A percentile compares a stretch with the other conserved stretches of the same genome.
phyloP scores from a whole-genome alignment of 169 alveolate species.

The Eimeria brunetti region DNA sequence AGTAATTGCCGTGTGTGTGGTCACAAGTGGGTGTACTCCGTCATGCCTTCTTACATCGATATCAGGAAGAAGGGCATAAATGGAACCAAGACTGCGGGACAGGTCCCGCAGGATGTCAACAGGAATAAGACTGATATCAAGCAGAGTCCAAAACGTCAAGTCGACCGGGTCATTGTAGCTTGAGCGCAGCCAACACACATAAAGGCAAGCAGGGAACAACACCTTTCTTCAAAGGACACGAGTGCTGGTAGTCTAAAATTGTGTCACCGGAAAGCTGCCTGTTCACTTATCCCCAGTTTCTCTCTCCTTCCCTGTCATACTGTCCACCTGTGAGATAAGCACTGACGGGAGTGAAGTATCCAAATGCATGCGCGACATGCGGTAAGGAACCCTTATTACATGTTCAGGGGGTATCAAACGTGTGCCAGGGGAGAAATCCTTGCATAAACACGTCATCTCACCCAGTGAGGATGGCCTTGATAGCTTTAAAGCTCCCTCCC shows the following conservation, averaged over 20 bases:
- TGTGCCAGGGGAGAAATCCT: no score
- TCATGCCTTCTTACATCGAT: slow-evolving; percentile 2
- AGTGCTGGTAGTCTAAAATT: background rate
- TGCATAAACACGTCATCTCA: background rate
- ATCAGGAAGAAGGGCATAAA: slow-evolving; percentile 72
- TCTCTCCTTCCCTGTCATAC: background rate
- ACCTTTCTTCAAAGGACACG: background rate
- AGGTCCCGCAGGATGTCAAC: slow-evolving; percentile 47
- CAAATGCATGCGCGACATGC: background rate
- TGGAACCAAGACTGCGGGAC: slow-evolving; percentile 69
- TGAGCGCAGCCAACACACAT: background rate
- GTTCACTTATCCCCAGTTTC: background rate
- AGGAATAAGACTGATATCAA: slow-evolving; percentile 72
- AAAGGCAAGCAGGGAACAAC: background rate
- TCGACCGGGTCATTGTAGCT: slow-evolving; percentile 73
- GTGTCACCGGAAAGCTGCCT: background rate
- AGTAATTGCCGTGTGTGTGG: background rate
- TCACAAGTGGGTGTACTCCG: background rate
- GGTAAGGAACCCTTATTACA: background rate
- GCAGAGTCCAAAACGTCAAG: slow-evolving; percentile 52
- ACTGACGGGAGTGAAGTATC: background rate
- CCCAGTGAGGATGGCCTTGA: slow-evolving; percentile 76
- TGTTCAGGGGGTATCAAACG: background rate
- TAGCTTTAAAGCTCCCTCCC: slow-evolving; percentile 80
- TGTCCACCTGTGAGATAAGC: background rate